Evolutionary conservation across 148 eudicot genomes (phyloP).

Genomic region (Rhododendron ferrugineum): DNA sequence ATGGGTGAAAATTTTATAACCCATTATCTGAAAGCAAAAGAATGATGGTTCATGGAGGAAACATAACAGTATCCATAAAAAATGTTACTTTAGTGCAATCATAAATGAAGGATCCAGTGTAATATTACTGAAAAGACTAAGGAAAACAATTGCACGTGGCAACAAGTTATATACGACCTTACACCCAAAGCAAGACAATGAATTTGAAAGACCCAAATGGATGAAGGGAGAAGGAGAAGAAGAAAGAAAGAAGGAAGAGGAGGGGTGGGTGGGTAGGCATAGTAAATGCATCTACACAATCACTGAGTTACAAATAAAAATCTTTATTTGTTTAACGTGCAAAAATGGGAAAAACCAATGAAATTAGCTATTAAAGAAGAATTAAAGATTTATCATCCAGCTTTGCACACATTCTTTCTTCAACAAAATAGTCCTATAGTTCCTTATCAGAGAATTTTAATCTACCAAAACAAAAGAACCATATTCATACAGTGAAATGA

Average conservation of each 20-base stretch:
- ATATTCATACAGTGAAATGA: background rate
- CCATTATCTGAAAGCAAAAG: conserved; percentile 69
- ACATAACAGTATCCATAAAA: background rate
- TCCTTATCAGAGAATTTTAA: background rate
- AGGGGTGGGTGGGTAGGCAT: background rate
- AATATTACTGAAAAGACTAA: background rate
- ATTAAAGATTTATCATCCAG: background rate
- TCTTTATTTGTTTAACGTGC: background rate
- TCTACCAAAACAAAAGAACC: background rate
- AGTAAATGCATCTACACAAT: background rate
- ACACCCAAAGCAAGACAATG: background rate
- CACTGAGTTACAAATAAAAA: background rate
- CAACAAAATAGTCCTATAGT: background rate
- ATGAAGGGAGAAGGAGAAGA: background rate
- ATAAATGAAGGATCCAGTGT: background rate
- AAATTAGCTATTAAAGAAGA: background rate
- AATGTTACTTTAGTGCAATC: background rate
- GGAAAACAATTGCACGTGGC: background rate
- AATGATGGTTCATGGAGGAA: background rate
- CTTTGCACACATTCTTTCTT: background rate
- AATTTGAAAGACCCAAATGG: background rate
- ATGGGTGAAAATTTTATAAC: conserved; percentile 90
- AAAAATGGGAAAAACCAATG: background rate
- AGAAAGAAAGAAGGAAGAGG: background rate
- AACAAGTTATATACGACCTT: background rate